Evolutionary conservation across 768 basidiomycete genomes (phyloP).

Genomic region (Podaxis pistillaris): DNA sequence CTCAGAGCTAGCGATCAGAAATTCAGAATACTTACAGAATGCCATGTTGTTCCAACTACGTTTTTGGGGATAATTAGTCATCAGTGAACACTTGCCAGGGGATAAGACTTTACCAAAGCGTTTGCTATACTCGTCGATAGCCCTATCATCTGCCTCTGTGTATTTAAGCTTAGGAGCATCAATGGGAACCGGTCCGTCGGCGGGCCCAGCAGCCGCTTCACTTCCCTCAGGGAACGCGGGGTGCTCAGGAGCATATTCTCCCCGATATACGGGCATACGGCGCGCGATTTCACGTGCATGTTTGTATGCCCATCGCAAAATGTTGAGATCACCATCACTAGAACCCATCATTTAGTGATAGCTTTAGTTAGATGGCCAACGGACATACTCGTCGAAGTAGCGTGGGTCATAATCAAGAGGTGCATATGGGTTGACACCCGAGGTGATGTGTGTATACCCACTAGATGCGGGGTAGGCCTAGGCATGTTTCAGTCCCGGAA

Average conservation of each 20-base stretch:
- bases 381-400: slow-evolving; percentile 41
- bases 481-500: neutral
- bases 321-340: slow-evolving; percentile 42
- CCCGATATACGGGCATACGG: slow-evolving; percentile 46
- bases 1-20: neutral
- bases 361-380: neutral
- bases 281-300: slow-evolving; percentile 50
- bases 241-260: slow-evolving; percentile 34
- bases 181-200: slow-evolving; percentile 30
- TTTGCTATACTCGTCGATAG: slow-evolving; percentile 39
- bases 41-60: slow-evolving; percentile 43
- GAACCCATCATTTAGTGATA: neutral
- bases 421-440: slow-evolving; percentile 38
- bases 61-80: neutral
- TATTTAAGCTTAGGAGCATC: slow-evolving; percentile 38
- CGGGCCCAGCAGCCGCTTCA: slow-evolving; percentile 24
- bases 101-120: slow-evolving; percentile 26
- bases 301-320: slow-evolving; percentile 55
- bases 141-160: slow-evolving; percentile 37
- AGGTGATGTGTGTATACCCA: slow-evolving; percentile 49
- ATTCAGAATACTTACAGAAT: slow-evolving; percentile 33
- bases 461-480: slow-evolving; percentile 39
- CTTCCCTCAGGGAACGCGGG: slow-evolving; percentile 36
- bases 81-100: neutral
- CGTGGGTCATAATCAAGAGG: slow-evolving; percentile 44